Evolutionary conservation across 1,139 yeast species (phyloP).

Genomic region (Casaregolazyma suthepensis): DNA sequence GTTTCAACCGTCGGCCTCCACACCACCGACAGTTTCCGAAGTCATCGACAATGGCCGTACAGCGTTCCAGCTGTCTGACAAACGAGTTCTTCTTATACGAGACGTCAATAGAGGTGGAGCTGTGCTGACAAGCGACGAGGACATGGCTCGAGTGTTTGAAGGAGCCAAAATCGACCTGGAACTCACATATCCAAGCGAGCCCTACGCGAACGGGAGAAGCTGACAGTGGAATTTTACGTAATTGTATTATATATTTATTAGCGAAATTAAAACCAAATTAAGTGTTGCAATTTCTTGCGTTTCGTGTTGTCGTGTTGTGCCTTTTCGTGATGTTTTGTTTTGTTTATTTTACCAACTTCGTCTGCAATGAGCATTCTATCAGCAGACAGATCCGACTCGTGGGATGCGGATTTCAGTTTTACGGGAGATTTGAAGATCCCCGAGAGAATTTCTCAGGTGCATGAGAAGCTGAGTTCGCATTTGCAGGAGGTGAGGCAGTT

Average conservation of each 20-base stretch:
- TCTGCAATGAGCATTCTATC: neutral
- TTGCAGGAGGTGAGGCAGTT: slow-evolving; percentile 18
- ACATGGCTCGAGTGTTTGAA: slow-evolving; percentile 30
- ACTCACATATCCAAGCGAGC: slow-evolving; percentile 8
- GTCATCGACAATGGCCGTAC: slow-evolving; percentile 62
- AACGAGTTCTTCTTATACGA: slow-evolving; percentile 33
- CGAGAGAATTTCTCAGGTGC: slow-evolving; percentile 8
- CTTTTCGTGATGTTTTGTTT: no score
- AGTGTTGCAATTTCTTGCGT: neutral
- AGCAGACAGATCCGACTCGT: slow-evolving; percentile 16
- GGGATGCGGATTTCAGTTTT: slow-evolving; percentile 25
- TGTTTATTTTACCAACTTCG: neutral
- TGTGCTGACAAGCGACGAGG: slow-evolving; percentile 27
- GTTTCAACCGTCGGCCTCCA: slow-evolving; percentile 50
- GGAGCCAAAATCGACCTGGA: slow-evolving; percentile 11
- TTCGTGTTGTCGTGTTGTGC: neutral
- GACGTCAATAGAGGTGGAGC: slow-evolving; percentile 21
- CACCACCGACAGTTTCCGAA: slow-evolving; percentile 66
- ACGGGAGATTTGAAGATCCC: slow-evolving; percentile 18
- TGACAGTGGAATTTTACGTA: neutral
- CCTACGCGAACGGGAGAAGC: neutral
- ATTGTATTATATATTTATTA: neutral
- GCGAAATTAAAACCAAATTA: neutral
- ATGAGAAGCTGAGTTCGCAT: slow-evolving; percentile 16
- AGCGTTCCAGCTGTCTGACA: slow-evolving; percentile 51